Percentiles rank a stretch among this genome's conserved stretches.
phyloP scores from a whole-genome alignment of 306 rosid genomes.

The Lablab purpureus region DNA sequence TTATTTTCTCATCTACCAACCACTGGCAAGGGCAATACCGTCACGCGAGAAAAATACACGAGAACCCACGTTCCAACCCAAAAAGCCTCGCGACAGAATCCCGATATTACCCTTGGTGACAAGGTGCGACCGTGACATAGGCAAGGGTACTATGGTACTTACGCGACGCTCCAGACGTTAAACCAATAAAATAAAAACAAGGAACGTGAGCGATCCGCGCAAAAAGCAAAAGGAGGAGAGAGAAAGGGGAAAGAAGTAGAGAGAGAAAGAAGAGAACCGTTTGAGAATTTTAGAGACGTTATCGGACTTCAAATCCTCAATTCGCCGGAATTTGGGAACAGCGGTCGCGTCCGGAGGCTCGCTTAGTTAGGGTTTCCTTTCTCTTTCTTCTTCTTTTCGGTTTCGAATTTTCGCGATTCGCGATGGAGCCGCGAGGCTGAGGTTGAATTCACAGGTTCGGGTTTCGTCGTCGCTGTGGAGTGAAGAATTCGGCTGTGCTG shows the following conservation, averaged over 20 bases:
- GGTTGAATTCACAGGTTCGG: constrained; percentile 42
- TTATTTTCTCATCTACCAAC: background rate
- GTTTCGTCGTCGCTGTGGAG: constrained; percentile 25
- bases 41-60: constrained; percentile 37
- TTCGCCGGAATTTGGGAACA: constrained; percentile 87
- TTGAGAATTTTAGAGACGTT: constrained; percentile 71
- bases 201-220: constrained; percentile 65
- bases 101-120: constrained; percentile 29
- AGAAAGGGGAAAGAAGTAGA: constrained; percentile 17
- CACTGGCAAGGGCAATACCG: constrained; percentile 54
- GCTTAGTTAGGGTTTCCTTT: constrained; percentile 44
- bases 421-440: constrained; percentile 32
- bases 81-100: background rate
- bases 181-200: constrained; percentile 43
- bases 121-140: rapidly evolving
- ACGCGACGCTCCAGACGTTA: background rate
- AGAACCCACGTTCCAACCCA: constrained; percentile 60
- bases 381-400: background rate
- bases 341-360: constrained; percentile 72
- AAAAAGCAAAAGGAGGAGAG: constrained; percentile 48
- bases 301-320: constrained; percentile 81
- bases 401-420: background rate
- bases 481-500: constrained; percentile 28
- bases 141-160: constrained; percentile 45
- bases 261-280: constrained; percentile 50